A percentile compares a stretch with the other conserved stretches of the same genome.
Evolutionary conservation across 495 filamentous ascomycete genomes (phyloP).

Genomic region (Penicillium ochrochloron): DNA sequence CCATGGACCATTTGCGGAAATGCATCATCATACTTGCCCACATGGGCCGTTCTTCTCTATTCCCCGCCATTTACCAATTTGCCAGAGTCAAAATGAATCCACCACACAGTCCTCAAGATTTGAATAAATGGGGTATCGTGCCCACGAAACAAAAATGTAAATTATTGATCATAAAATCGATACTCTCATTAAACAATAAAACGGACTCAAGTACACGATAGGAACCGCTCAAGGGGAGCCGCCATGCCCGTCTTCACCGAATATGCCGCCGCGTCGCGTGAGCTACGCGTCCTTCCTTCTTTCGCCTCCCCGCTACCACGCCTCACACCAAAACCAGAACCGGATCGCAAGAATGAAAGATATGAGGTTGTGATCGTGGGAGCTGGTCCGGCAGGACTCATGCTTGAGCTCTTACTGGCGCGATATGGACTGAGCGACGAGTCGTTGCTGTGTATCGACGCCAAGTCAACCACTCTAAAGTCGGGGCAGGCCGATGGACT

Average conservation of each 20-base stretch:
- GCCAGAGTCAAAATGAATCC: not conserved
- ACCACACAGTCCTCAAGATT: not conserved
- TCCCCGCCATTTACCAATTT: constrained; percentile 16
- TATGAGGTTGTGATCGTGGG: constrained; percentile 53
- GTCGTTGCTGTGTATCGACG: constrained; percentile 52
- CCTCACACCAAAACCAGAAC: constrained; percentile 28
- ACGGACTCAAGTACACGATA: too few relatives aligned
- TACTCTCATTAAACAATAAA: not conserved
- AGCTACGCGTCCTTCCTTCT: constrained; percentile 47
- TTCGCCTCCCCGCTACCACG: constrained; percentile 49
- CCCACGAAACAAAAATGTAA: constrained; percentile 13
- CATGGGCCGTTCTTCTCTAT: constrained; percentile 13
- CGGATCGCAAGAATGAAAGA: constrained; percentile 26
- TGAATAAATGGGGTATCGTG: not conserved
- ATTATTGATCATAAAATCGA: not conserved
- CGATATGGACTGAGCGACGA: constrained; percentile 51
- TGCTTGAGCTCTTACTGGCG: constrained; percentile 51
- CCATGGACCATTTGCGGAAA: constrained; percentile 6
- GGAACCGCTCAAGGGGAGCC: not conserved
- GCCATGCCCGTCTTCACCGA: constrained; percentile 54
- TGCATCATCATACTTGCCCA: constrained; percentile 1
- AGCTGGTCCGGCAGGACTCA: constrained; percentile 54
- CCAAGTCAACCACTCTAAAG: constrained; percentile 46
- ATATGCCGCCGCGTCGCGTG: constrained; percentile 41
- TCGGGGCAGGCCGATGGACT: constrained; percentile 69